Conservation (phyloP, 768 basidiomycete species). For the Tylopilus intermedius region DNA sequence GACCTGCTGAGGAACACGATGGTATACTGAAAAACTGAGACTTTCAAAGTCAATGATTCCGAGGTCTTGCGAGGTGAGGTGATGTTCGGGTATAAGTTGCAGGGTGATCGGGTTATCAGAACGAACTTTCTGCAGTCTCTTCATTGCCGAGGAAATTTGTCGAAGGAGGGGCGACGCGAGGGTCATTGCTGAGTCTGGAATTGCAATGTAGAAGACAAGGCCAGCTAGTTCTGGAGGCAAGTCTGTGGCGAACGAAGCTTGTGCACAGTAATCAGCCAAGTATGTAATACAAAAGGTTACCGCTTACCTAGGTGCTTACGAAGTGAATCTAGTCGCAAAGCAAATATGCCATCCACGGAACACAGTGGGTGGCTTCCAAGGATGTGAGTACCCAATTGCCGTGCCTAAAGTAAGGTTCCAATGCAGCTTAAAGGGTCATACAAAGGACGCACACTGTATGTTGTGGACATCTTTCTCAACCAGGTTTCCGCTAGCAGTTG, state of each 20-base stretch:
- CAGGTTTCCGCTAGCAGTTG: constrained; percentile 50
- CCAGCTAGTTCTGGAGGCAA: constrained; percentile 37
- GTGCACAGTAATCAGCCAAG: constrained; percentile 1
- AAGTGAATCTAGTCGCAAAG: constrained; percentile 64
- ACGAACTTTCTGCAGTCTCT: constrained; percentile 48
- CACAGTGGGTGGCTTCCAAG: constrained; percentile 47
- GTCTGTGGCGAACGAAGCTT: constrained; percentile 48
- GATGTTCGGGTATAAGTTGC: constrained; percentile 69
- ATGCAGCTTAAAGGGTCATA: constrained; percentile 1
- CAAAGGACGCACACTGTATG: constrained; percentile 52
- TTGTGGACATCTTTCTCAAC: constrained; percentile 48
- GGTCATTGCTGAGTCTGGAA: constrained; percentile 56
- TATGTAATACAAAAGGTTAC: background rate
- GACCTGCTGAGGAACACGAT: constrained; percentile 59
- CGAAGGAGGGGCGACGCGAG: constrained; percentile 65
- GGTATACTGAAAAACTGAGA: constrained; percentile 64
- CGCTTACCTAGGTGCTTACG: constrained; percentile 59
- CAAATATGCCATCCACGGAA: constrained; percentile 52
- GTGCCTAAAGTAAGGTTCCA: constrained; percentile 40
- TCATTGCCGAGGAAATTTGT: constrained; percentile 59
- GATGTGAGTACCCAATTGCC: constrained; percentile 53
- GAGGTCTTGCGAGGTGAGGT: constrained; percentile 38
- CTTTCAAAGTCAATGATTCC: constrained; percentile 34
- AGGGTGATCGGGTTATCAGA: constrained; percentile 51
- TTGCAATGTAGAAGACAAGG: constrained; percentile 64